Percentiles rank a stretch among this genome's conserved stretches.
These are phyloP conservation scores for Tetrastigma voinierianum DNA, from an alignment of 164 flowering plant genomes.

Conservation along the genomic window DNA sequence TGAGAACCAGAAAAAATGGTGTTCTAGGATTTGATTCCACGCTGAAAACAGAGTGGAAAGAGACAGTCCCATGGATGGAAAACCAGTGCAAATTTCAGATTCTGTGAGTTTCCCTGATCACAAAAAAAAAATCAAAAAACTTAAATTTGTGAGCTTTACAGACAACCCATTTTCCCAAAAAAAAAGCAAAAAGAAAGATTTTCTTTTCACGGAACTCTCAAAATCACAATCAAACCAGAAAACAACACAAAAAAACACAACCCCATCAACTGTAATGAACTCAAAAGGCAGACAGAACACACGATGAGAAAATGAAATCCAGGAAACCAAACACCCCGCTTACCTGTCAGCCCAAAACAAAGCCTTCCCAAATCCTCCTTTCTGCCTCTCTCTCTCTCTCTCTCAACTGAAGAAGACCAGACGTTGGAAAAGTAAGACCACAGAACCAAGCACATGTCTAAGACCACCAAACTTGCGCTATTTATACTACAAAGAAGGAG, in stretches of 20 bases:
- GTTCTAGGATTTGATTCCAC: slow-evolving; percentile 25
- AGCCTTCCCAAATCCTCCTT: background rate
- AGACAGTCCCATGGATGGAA: slow-evolving; percentile 39
- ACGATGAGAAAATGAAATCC: background rate
- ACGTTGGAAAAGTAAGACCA: too few species aligned
- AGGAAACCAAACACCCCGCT: background rate
- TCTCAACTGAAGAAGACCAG: too few species aligned
- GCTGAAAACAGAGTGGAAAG: slow-evolving; percentile 38
- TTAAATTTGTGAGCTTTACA: background rate
- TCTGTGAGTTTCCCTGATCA: background rate
- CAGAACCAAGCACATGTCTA: background rate
- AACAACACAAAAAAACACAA: background rate
- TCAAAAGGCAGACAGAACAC: background rate
- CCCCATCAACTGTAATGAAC: slow-evolving; percentile 1
- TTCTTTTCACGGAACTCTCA: too few species aligned
- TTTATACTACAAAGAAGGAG: slow-evolving; percentile 1
- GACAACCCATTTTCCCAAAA: too few species aligned
- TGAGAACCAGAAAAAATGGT: slow-evolving; percentile 9
- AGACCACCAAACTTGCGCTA: background rate
- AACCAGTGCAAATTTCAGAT: background rate
- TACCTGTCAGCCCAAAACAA: background rate
- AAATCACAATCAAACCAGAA: background rate
- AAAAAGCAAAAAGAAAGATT: too few species aligned
- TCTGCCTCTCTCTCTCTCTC: background rate
- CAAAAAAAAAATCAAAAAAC: background rate